Evolutionary conservation across 345 rosid species (phyloP).

Genomic region (Melaleuca quinquenervia): DNA sequence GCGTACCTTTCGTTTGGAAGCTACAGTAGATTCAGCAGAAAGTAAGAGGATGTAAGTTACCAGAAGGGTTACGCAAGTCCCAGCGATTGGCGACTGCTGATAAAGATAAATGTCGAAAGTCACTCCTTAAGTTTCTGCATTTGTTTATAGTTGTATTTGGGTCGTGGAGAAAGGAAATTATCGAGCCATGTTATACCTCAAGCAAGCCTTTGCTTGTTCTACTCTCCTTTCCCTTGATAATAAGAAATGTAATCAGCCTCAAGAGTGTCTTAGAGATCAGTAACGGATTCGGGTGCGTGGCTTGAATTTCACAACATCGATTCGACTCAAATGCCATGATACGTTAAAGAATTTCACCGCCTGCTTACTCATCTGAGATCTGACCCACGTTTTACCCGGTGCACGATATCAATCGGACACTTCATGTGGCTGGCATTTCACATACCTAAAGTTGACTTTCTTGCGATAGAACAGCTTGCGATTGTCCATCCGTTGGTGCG

Average conservation of each 20-base stretch:
- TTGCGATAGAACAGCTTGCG: background rate
- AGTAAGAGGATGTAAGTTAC: background rate
- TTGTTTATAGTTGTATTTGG: background rate
- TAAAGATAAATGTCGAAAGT: background rate
- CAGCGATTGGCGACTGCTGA: background rate
- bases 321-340: background rate
- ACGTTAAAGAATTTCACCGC: background rate
- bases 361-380: background rate
- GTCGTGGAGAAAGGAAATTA: background rate
- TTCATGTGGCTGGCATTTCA: background rate
- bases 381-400: background rate
- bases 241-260: background rate
- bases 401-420: background rate
- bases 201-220: background rate
- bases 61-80: background rate
- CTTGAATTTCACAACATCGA: background rate
- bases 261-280: background rate
- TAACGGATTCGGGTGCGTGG: background rate
- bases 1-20: background rate
- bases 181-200: background rate
- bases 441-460: background rate
- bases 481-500: background rate
- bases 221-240: background rate
- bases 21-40: background rate
- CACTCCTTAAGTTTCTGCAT: background rate